phyloP scores from a whole-genome alignment of 805 yeast genomes.

The Metschnikowia orientalis region DNA sequence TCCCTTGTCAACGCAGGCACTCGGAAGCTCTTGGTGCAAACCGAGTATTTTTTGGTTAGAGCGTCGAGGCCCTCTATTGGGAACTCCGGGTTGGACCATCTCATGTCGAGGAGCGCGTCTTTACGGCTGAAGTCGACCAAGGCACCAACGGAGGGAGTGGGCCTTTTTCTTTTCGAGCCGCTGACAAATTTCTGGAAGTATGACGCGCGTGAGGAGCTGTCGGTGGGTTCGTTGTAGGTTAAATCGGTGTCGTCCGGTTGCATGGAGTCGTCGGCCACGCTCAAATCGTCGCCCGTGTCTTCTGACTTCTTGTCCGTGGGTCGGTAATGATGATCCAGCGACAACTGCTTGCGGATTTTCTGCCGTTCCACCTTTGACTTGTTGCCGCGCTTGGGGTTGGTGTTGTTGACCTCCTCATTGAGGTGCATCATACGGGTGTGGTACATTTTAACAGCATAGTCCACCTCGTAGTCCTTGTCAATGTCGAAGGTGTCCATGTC shows the following conservation, averaged over 20 bases:
- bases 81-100: constrained; percentile 17
- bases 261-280: constrained; percentile 5
- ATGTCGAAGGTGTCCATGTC: constrained; percentile 33
- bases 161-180: constrained; percentile 14
- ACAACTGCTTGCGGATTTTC: constrained; percentile 7
- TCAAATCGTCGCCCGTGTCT: constrained; percentile 11
- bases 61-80: constrained; percentile 22
- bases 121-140: constrained; percentile 12
- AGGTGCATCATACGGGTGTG: constrained; percentile 37
- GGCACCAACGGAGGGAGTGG: constrained; percentile 15
- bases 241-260: constrained; percentile 18
- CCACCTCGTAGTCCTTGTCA: constrained; percentile 47
- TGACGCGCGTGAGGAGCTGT: constrained; percentile 3
- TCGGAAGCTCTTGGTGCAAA: constrained; percentile 4
- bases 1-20: constrained; percentile 14
- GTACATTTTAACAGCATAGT: constrained; percentile 47
- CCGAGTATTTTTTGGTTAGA: constrained; percentile 3
- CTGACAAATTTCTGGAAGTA: constrained; percentile 5
- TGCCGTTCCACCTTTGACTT: constrained; percentile 26
- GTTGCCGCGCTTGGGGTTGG: constrained; percentile 30
- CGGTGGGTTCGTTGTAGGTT: constrained; percentile 8
- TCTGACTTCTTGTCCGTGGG: constrained; percentile 5
- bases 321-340: constrained; percentile 3
- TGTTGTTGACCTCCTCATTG: constrained; percentile 36
- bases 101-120: constrained; percentile 6